Evolutionary conservation across 164 flowering plant species (phyloP).

Genomic region (Houttuynia cordata): DNA sequence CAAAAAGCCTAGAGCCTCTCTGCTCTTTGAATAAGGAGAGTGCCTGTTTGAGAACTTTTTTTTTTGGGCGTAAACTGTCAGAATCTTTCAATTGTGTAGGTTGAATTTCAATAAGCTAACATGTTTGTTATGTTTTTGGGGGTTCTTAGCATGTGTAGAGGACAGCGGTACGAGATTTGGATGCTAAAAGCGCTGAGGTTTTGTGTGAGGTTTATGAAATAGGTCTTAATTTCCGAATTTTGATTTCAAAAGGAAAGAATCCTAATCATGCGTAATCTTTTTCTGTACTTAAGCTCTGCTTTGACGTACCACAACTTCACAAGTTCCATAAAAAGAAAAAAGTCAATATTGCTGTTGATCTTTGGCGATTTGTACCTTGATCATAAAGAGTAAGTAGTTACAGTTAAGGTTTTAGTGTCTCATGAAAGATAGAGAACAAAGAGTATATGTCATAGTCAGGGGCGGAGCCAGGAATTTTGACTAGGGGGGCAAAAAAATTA

Average conservation of each 20-base stretch:
- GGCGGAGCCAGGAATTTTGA: too few species aligned
- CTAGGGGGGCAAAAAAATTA: too few species aligned
- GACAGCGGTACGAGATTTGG: conserved; percentile 53
- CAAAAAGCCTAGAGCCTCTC: not conserved
- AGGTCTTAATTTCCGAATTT: not conserved
- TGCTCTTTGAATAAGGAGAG: not conserved
- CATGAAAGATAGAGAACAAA: not conserved
- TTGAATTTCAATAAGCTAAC: not conserved
- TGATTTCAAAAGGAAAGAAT: not conserved
- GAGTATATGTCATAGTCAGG: too few species aligned
- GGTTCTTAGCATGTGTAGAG: conserved; percentile 50
- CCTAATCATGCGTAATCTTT: not conserved
- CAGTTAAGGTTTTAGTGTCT: not conserved
- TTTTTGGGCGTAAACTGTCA: too few species aligned
- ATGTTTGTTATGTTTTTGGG: too few species aligned
- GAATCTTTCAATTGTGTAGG: not conserved
- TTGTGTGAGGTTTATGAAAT: conserved; percentile 56
- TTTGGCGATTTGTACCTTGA: conserved; percentile 82
- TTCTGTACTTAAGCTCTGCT: conserved; percentile 54
- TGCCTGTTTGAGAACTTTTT: not conserved
- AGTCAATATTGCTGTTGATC: conserved; percentile 86
- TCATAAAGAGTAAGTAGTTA: not conserved
- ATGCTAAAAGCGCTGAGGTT: conserved; percentile 78
- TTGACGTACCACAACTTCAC: conserved; percentile 70
- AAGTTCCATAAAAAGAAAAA: conserved; percentile 92